These are phyloP conservation scores for Bruguiera parviflora DNA, from an alignment of 345 rosid species.

Conservation along the genomic window DNA sequence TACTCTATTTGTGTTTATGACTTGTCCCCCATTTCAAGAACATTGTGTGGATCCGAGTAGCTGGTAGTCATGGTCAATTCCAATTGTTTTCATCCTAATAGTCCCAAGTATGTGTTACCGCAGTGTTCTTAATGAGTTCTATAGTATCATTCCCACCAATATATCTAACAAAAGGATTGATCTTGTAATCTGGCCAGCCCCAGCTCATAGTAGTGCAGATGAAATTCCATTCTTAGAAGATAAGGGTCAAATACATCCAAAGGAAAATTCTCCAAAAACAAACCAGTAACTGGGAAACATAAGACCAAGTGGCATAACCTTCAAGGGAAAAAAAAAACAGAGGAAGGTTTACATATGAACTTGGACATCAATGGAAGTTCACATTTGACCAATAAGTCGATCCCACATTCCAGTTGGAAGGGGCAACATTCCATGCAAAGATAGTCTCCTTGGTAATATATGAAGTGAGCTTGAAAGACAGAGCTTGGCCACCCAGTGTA, in stretches of 20 bases:
- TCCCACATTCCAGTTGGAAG: constrained; percentile 60
- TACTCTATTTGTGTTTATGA: constrained; percentile 24
- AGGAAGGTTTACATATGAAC: background rate
- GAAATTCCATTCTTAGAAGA: background rate
- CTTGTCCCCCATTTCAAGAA: constrained; percentile 47
- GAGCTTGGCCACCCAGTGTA: constrained; percentile 59
- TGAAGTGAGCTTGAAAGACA: constrained; percentile 67
- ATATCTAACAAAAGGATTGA: background rate
- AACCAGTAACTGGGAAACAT: background rate
- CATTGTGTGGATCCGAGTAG: constrained; percentile 37
- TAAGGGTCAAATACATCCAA: background rate
- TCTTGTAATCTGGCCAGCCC: background rate
- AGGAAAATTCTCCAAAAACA: background rate
- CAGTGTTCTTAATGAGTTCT: no score
- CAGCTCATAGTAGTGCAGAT: background rate
- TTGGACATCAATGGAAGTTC: constrained; percentile 49
- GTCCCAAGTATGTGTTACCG: background rate
- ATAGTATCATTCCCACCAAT: background rate
- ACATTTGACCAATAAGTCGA: constrained; percentile 46
- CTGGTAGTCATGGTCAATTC: background rate
- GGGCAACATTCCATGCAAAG: constrained; percentile 56
- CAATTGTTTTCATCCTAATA: background rate
- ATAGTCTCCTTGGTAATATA: constrained; percentile 60
- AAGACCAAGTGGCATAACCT: background rate
- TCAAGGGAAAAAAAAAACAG: background rate